Base-by-base conservation (phyloP, 495 filamentous ascomycete genomes). In the Penicillium mononematosum region DNA sequence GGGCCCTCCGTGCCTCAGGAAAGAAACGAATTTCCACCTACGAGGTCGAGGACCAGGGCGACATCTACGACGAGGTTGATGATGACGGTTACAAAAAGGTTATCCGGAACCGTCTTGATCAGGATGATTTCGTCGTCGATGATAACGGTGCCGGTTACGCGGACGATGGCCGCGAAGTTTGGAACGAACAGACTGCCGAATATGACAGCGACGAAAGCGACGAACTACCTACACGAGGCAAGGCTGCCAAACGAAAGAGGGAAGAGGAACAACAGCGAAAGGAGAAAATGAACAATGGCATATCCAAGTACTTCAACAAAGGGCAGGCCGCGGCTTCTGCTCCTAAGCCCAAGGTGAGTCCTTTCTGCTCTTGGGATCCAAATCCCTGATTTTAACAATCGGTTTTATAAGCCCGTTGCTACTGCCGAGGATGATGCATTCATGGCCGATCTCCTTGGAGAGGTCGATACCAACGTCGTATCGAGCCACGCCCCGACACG, bases 61-160 rank as follows among this genome's bases (percentile, higher is more conserved):
- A 89, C 50, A 78, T 98, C 41, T 98, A 96, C 75, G 93, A 97
- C 54, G 93, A 96, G 70, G 92, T 98, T 48, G 92, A 98, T 68
- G 94, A 98, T 62, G 92, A 96, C 65, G 88, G 89, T 47, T 98
- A 98, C 80, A 96, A 96, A 73, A 94, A 96, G 68, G 85, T 97
- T 53, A 91, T 98, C 41, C 83, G 93, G 38, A 84, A 87, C 44
- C 88, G 95, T 20, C 79, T 98, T 44, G 90, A 96, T 68, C 82
- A 92, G 67, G 94, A 98, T 69, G 94, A 98, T 75, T 98, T 98
- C 58, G 93, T 98, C 53, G 90, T 98, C 51, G 90, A 95, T 72
- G 89, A 94, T 73, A 92, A 95, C 74, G 92, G 91, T 50, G 89
- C 89, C 58, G 90, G 91, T 25, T 98, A 98, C 68, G 93, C 89